Base-by-base conservation (phyloP, 306 rosid species). In the Betula pendula region DNA sequence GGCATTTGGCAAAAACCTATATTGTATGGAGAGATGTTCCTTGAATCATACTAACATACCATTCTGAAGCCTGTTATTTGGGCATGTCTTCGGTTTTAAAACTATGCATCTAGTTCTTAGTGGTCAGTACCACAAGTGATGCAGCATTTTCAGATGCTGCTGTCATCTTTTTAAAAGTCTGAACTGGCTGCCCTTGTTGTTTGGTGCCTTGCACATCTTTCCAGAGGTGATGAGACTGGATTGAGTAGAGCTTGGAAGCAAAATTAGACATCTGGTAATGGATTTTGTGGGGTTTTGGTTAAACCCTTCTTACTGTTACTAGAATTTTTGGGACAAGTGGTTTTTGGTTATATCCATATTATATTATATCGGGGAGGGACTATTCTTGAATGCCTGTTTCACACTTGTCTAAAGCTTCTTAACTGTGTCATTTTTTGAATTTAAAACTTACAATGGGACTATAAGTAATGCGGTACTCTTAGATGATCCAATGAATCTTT, bases 91-190 rank as follows among this genome's bases (percentile, higher is more conserved):
- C 22, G 7, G 8, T 25, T 60, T 24, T 10, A n/a, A 24, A 9
- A 15, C 14, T 24, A 53, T 2, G 16, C 35, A 48, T 67, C 63
- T 43, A 49, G 38, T 16, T 70, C 31, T 81, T 17, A n/a, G 22
- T 33, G 47, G 70, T 19, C 16, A 29, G 25, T 11, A 19, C 25
- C 25, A 44, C 60, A 78, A 72, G 63, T 75, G 75, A 15, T 25
- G 65, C 38, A 55, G 56, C 56, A 70, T 77, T 70, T 80, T 65
- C 24, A 17, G 70, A 31, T 65, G 45, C 48, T 35, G 8, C 48
- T 65, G 24, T 29, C 48, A 3, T 65, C 20, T 35, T 31, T 29
- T 55, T 19, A 55, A 19, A 24, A 24, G 11, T 56, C 5, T 56
- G 16, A 56, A 56, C 16, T 56, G 33, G 17, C 63, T 12, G 29